Percentiles rank a stretch among this genome's conserved stretches.
Evolutionary conservation across 305 asterid species (phyloP).

Genomic region (Rubia occidens): DNA sequence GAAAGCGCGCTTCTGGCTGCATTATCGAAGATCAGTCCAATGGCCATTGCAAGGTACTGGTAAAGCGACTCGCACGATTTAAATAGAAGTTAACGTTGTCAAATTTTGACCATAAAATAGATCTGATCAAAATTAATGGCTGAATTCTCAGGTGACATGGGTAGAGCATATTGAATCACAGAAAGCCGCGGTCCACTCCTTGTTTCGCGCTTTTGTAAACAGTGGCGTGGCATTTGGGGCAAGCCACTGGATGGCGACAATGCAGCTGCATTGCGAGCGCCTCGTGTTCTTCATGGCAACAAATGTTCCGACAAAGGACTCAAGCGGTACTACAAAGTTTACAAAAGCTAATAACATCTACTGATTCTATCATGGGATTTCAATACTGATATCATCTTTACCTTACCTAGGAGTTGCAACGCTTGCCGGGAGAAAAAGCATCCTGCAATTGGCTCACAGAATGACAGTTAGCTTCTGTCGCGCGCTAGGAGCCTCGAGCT

Average conservation of each 20-base stretch:
- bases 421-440: conserved; percentile 74
- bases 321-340: conserved; percentile 34
- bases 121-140: neutral
- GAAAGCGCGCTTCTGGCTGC: conserved; percentile 84
- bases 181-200: conserved; percentile 42
- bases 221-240: conserved; percentile 85
- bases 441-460: conserved; percentile 63
- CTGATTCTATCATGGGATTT: neutral
- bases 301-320: conserved; percentile 74
- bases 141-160: conserved; percentile 67
- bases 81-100: no score
- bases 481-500: conserved; percentile 62
- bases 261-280: conserved; percentile 76
- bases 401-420: conserved; percentile 57
- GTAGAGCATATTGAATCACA: conserved; percentile 78
- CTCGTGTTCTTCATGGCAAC: conserved; percentile 70
- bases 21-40: conserved; percentile 64
- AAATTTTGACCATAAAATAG: no score
- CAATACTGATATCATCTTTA: neutral
- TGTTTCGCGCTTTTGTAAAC: conserved; percentile 58
- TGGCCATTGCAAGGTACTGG: conserved; percentile 67
- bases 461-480: conserved; percentile 59
- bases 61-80: no score
- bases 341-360: neutral
- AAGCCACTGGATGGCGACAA: conserved; percentile 66